Percentiles rank a stretch among this genome's conserved stretches.
phyloP scores from a whole-genome alignment of 164 flowering plant genomes.

The Tinospora cordifolia region DNA sequence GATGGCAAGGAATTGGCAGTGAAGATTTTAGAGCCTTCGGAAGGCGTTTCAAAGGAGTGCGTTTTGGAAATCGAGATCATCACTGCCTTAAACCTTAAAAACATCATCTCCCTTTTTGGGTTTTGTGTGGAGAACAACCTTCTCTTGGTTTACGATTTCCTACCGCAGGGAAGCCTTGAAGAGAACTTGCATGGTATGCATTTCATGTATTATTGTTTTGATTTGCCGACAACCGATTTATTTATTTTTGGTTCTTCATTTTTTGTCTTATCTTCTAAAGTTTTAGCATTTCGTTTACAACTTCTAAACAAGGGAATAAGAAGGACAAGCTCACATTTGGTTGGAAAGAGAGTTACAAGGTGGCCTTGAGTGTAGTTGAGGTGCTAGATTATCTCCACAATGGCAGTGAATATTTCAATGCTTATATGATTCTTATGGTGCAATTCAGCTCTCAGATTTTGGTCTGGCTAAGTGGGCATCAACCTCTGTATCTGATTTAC shows the following conservation, averaged over 20 bases:
- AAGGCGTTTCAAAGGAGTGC: conserved; percentile 58
- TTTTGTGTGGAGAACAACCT: conserved; percentile 70
- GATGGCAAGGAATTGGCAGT: conserved; percentile 83
- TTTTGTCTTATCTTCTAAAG: neutral
- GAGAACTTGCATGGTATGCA: conserved; percentile 79
- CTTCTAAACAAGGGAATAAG: conserved; percentile 31
- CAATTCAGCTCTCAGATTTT: conserved; percentile 81
- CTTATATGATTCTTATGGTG: conserved; percentile 12
- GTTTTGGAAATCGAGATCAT: conserved; percentile 78
- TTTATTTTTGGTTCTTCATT: neutral
- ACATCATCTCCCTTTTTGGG: conserved; percentile 73
- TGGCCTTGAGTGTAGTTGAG: conserved; percentile 85
- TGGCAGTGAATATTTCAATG: conserved; percentile 10
- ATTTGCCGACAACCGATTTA: neutral
- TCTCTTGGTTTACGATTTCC: conserved; percentile 73
- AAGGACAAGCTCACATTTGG: conserved; percentile 42
- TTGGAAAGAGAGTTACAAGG: conserved; percentile 80
- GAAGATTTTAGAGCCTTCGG: conserved; percentile 67
- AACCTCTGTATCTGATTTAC: conserved; percentile 44
- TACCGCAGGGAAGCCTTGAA: conserved; percentile 82
- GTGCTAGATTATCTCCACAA: conserved; percentile 79
- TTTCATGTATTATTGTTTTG: neutral
- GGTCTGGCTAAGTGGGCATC: conserved; percentile 92
- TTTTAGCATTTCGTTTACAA: neutral
- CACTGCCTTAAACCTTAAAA: conserved; percentile 62